These are phyloP conservation scores for Phialophora chinensis DNA, from an alignment of 2,329 filamentous ascomycete genomes.

Conservation along the genomic window DNA sequence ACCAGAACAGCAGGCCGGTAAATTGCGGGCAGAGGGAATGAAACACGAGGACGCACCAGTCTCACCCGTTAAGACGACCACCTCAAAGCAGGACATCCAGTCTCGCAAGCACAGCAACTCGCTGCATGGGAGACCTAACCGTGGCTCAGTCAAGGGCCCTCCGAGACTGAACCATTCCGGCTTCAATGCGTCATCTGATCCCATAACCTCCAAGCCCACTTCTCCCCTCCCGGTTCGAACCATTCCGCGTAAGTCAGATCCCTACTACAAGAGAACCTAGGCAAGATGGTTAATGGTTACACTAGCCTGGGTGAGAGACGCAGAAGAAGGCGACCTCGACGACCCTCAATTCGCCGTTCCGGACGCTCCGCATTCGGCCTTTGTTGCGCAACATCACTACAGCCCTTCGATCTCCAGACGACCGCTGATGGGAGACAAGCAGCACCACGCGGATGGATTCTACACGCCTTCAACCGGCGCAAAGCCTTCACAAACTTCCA, in stretches of 20 bases:
- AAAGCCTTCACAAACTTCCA: constrained; percentile 48
- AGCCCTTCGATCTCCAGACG: constrained; percentile 46
- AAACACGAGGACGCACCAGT: background rate
- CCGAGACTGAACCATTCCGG: constrained; percentile 11
- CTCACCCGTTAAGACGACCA: constrained; percentile 9
- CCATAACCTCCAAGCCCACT: constrained; percentile 14
- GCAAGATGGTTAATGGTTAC: constrained; percentile 1
- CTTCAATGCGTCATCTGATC: constrained; percentile 7
- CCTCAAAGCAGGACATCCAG: constrained; percentile 15
- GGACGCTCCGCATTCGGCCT: constrained; percentile 47
- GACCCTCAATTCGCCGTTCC: constrained; percentile 46
- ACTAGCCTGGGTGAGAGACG: constrained; percentile 51
- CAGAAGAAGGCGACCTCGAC: constrained; percentile 49
- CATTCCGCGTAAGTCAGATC: constrained; percentile 30
- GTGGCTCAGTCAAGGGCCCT: constrained; percentile 23
- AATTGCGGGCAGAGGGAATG: background rate
- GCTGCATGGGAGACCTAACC: constrained; percentile 18
- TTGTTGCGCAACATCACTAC: constrained; percentile 55
- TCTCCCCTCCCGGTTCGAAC: constrained; percentile 32
- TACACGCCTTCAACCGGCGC: constrained; percentile 26
- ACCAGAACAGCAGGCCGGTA: background rate
- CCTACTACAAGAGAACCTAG: background rate
- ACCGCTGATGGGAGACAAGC: constrained; percentile 28
- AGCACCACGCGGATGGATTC: constrained; percentile 23
- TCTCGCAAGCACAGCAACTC: constrained; percentile 18